A percentile compares a stretch with the other conserved stretches of the same genome.
These are phyloP conservation scores for Cladosporium sp. DNA, from an alignment of 2,329 filamentous ascomycete species.

Conservation along the genomic window DNA sequence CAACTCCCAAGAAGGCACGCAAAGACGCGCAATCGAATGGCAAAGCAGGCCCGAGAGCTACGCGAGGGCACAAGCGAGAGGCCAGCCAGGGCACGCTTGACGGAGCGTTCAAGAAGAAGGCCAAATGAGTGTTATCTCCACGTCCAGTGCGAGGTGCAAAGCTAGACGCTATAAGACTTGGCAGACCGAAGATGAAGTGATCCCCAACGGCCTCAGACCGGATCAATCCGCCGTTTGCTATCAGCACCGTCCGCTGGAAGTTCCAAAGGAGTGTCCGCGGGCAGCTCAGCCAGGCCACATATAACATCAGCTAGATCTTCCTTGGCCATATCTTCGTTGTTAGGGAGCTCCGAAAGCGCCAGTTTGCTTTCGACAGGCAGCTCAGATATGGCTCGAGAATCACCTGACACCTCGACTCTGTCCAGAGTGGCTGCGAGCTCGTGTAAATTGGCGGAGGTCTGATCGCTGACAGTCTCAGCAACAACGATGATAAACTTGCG, in stretches of 20 bases:
- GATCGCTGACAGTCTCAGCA: slow-evolving; percentile 24
- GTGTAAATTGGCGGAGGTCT: not conserved
- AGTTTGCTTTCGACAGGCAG: not conserved
- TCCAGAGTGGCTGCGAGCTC: not conserved
- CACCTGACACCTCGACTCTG: not conserved
- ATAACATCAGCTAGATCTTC: slow-evolving; percentile 12
- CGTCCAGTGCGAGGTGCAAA: not conserved
- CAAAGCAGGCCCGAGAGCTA: not conserved
- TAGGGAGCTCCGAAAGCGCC: not conserved
- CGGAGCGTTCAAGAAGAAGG: slow-evolving; percentile 36
- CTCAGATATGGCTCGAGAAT: not conserved
- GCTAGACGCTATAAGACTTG: not conserved
- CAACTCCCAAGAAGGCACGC: not conserved
- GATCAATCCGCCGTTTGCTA: not conserved
- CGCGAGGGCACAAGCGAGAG: slow-evolving; percentile 37
- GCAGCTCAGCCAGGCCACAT: slow-evolving; percentile 21
- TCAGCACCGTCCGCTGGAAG: not conserved
- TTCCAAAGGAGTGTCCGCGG: slow-evolving; percentile 16
- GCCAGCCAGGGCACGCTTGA: slow-evolving; percentile 39
- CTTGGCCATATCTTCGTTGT: not conserved
- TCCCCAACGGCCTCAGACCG: not conserved
- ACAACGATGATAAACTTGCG: slow-evolving; percentile 32
- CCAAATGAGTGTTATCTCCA: slow-evolving; percentile 6
- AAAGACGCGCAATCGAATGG: not conserved
- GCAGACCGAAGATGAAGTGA: not conserved